Conservation (phyloP, 2,329 filamentous ascomycete genomes). For the Arthrobotrys pseudoclavata region DNA sequence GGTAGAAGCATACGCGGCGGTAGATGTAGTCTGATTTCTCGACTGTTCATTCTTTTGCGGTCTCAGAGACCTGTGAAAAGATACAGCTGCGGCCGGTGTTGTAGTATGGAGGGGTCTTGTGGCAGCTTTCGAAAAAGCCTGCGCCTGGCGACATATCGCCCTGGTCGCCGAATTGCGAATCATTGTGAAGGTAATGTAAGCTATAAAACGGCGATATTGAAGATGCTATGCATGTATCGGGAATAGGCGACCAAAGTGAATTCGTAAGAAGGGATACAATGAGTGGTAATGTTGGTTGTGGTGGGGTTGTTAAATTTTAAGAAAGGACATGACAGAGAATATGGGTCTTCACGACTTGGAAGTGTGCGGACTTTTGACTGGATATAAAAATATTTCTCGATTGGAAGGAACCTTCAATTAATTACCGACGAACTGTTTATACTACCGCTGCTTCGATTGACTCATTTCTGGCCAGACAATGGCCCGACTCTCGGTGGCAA, state of each 20-base stretch:
- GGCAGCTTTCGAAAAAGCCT: slow-evolving; percentile 56
- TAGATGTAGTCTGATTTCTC: slow-evolving; percentile 65
- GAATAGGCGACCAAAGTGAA: slow-evolving; percentile 25
- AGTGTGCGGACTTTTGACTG: slow-evolving; percentile 12
- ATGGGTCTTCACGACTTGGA: slow-evolving; percentile 39
- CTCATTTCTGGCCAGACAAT: slow-evolving; percentile 28
- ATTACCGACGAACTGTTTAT: slow-evolving; percentile 11
- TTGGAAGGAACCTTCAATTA: slow-evolving; percentile 15
- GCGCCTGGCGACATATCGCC: slow-evolving; percentile 55
- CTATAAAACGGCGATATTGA: slow-evolving; percentile 25
- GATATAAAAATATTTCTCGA: slow-evolving; percentile 53
- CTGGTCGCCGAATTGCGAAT: slow-evolving; percentile 58
- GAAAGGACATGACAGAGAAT: slow-evolving; percentile 18
- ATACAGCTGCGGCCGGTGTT: slow-evolving; percentile 67
- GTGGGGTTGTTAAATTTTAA: slow-evolving; percentile 12
- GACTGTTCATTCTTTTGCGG: slow-evolving; percentile 62
- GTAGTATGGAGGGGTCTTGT: slow-evolving; percentile 66
- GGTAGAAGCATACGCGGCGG: slow-evolving; percentile 70
- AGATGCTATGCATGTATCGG: slow-evolving; percentile 30
- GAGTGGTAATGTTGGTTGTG: slow-evolving; percentile 13
- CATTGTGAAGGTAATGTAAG: slow-evolving; percentile 27
- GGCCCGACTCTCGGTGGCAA: slow-evolving; percentile 51
- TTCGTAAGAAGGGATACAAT: neutral
- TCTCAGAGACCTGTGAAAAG: slow-evolving; percentile 67
- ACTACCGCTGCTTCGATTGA: neutral